A percentile compares a stretch with the other conserved stretches of the same genome.
Evolutionary conservation across 164 flowering plant genomes (phyloP).

Genomic region (Cinnamomum micranthum): DNA sequence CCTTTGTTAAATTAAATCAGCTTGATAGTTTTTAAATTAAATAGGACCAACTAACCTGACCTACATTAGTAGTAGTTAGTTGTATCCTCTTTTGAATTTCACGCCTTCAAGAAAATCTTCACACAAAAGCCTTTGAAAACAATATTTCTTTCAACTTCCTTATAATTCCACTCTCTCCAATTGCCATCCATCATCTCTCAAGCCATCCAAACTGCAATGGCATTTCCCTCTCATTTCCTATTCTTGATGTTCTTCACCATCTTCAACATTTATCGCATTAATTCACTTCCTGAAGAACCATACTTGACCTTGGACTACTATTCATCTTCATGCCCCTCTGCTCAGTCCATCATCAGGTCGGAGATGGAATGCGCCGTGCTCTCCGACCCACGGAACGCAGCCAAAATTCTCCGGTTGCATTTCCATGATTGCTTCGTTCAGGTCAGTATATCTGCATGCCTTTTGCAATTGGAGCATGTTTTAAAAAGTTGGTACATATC

Average conservation of each 20-base stretch:
- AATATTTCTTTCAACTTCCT: background rate
- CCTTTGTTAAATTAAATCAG: slow-evolving; percentile 22
- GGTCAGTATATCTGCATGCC: slow-evolving; percentile 30
- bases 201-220: slow-evolving; percentile 19
- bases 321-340: slow-evolving; percentile 55
- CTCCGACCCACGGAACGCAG: slow-evolving; percentile 77
- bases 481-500: too few species aligned
- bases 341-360: slow-evolving; percentile 45
- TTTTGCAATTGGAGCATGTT: too few species aligned
- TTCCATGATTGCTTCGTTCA: slow-evolving; percentile 96
- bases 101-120: slow-evolving; percentile 1
- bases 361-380: slow-evolving; percentile 82
- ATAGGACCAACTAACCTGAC: slow-evolving; percentile 44
- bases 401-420: slow-evolving; percentile 67
- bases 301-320: slow-evolving; percentile 72
- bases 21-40: slow-evolving; percentile 10
- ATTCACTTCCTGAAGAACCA: slow-evolving; percentile 41
- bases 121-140: slow-evolving; percentile 16
- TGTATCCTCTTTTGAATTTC: slow-evolving; percentile 79
- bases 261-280: slow-evolving; percentile 15
- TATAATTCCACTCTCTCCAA: slow-evolving; percentile 10
- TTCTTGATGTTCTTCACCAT: slow-evolving; percentile 11
- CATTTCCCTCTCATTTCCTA: slow-evolving; percentile 6
- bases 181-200: slow-evolving; percentile 9
- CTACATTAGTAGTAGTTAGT: slow-evolving; percentile 35